Base-by-base conservation (phyloP, 495 filamentous ascomycete species). In the Penicillium samsonianum region DNA sequence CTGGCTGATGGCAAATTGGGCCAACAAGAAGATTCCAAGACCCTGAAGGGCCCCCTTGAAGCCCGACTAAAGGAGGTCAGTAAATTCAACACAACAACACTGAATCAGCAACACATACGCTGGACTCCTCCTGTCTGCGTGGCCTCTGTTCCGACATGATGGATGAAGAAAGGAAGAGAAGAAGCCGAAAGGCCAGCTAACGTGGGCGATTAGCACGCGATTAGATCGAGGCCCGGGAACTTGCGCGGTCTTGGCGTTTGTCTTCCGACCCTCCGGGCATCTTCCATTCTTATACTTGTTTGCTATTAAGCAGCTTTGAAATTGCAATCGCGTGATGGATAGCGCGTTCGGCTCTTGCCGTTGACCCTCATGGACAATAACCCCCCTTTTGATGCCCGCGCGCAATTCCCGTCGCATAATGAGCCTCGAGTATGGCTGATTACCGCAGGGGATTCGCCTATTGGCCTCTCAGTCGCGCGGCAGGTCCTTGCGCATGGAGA, bases 401-500 rank as follows among this genome's bases (percentile, higher is more conserved):
- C 79, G 17, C 77, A 79, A 37, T 87, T 86, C 67, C 85, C 85
- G 26, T 68, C 76, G 49, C 82, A 85, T 69, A 72, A 76, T 67
- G 76, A 77, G 38, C 82, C 84, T 23, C 81, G 84, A 55, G 88
- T 90, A 69, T 98, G 94, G 92, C 87, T 97, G 66, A 79, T 98
- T 55, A 96, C 92, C 25, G 87, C 89, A 45, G 87, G 88, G 19
- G 79, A 90, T 60, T 89, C 89, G 49, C 91, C 92, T n/a, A 82
- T 96, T 64, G 86, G 84, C 45, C 83, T 87, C 46, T 79, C 81
- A 37, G 79, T 93, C 60, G 84, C 89, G 45, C 83, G 88, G 44
- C 84, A 90, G 64, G 77, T 90, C 48, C 86, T 96, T 41, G 83
- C 81, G 20, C 91, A 96, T 73, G 91, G 94, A 42, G 94, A 97